phyloP scores from a whole-genome alignment of 2,329 filamentous ascomycete species.

The Xylariales sp. region DNA sequence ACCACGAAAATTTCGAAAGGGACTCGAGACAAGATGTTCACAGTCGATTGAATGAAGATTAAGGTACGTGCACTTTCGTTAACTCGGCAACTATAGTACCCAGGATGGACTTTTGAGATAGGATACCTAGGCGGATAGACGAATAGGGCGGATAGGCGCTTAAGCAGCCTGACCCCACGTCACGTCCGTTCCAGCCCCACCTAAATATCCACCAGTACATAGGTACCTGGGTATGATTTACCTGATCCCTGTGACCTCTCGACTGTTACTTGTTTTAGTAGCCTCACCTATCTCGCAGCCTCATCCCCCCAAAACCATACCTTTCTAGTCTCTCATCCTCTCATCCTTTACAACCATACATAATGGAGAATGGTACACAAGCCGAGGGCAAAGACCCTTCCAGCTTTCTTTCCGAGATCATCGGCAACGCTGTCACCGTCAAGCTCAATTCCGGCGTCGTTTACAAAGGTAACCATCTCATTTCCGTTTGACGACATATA shows the following conservation, averaged over 20 bases:
- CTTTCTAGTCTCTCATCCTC: neutral
- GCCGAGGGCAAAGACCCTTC: constrained; percentile 90
- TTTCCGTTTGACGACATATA: neutral
- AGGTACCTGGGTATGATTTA: constrained; percentile 6
- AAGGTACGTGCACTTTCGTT: neutral
- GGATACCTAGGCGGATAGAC: no score
- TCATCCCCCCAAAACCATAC: neutral
- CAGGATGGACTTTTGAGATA: neutral
- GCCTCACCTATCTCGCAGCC: constrained; percentile 12
- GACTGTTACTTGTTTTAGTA: neutral
- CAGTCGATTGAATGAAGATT: neutral
- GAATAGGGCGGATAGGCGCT: neutral
- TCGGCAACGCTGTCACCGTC: constrained; percentile 91
- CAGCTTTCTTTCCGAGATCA: constrained; percentile 92
- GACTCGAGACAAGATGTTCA: neutral
- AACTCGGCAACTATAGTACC: constrained; percentile 22
- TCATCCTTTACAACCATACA: constrained; percentile 32
- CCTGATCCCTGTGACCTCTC: constrained; percentile 20
- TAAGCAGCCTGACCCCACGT: constrained; percentile 14
- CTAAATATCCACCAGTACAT: constrained; percentile 5
- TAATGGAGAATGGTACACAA: constrained; percentile 81
- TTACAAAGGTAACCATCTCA: constrained; percentile 80
- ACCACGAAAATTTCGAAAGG: constrained; percentile 1
- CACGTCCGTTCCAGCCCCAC: neutral
- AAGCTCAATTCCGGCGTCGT: constrained; percentile 99